phyloP scores from a whole-genome alignment of 208 protist species.

The Tritrichomonas foetus region DNA sequence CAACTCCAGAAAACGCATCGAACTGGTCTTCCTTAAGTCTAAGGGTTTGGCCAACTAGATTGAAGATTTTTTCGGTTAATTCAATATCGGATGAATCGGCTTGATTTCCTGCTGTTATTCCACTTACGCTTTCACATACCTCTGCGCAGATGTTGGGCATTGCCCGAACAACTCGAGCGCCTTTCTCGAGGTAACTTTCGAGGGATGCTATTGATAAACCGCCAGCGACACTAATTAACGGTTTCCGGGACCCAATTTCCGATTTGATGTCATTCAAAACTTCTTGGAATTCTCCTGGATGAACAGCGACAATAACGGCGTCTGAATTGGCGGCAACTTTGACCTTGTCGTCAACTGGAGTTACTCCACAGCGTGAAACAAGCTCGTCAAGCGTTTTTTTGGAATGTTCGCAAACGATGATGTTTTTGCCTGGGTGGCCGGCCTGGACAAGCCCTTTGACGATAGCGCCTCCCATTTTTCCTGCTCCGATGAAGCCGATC shows the following conservation, averaged over 20 bases:
- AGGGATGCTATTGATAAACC: slow-evolving; percentile 71
- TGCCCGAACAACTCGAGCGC: slow-evolving; percentile 71
- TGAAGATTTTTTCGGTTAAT: slow-evolving; percentile 43
- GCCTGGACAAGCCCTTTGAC: slow-evolving; percentile 53
- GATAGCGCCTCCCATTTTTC: slow-evolving; percentile 80
- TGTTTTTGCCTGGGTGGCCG: slow-evolving; percentile 42
- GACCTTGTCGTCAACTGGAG: slow-evolving; percentile 49
- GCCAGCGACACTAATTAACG: slow-evolving; percentile 81
- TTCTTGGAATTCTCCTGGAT: slow-evolving; percentile 70
- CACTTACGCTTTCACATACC: slow-evolving; percentile 68
- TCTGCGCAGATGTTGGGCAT: slow-evolving; percentile 84
- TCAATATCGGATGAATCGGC: slow-evolving; percentile 50
- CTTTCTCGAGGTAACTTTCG: slow-evolving; percentile 58
- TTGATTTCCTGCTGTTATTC: slow-evolving; percentile 62
- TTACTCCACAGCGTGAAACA: slow-evolving; percentile 61
- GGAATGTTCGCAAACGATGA: slow-evolving; percentile 59
- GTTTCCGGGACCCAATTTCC: slow-evolving; percentile 43
- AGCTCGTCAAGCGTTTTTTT: slow-evolving; percentile 59
- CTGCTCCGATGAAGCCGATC: slow-evolving; percentile 77
- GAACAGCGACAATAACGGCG: slow-evolving; percentile 78
- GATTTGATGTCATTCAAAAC: slow-evolving; percentile 64
- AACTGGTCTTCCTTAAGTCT: slow-evolving; percentile 62
- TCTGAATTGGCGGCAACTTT: slow-evolving; percentile 66
- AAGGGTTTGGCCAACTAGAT: slow-evolving; percentile 22
- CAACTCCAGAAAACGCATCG: slow-evolving; percentile 79